Base-by-base conservation (phyloP, 208 protist genomes). In the Tritrichomonas foetus region DNA sequence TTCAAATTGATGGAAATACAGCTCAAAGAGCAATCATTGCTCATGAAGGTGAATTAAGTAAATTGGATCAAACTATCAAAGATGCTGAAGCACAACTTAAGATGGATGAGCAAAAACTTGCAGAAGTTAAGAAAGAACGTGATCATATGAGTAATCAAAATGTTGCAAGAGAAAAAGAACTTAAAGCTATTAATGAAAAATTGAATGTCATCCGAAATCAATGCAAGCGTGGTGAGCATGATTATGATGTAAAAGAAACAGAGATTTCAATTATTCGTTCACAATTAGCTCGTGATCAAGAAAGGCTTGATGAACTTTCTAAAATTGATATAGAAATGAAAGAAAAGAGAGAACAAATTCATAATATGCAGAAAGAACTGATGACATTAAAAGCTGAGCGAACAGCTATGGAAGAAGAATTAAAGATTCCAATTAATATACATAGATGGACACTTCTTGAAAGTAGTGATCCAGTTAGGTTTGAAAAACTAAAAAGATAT, bases 361-460 rank as follows among this genome's bases (percentile, higher is more conserved):
- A 89, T 47, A 55, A 53, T 3, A 16, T 57, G 5, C 78, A 89
- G n/a, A 89, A 89, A 57, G 78, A 89, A 50, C 30, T 89, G 16
- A 22, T 89, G 27, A 25, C 33, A n/a, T 30, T 89, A 5, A 89
- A 61, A 50, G 78, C 78, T 47, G 78, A 89, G 57, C 53, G 78
- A 57, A n/a, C 78, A 8, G 78, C 78, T 33, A 89, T 89, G 78
- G 78, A 89, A 57, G 78, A 89, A 53, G 78, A 89, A 39, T 50
- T 89, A 20, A 61, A 25, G 20, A 89, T 89, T 39, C 78, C 78
- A 39, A 89, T 89, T n/a, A 89, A 89, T 39, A 89, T 89, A 27
- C 78, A 89, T 50, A 53, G 47, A 53, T 89, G 78, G 78, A 89
- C 78, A 20, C 30, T 89, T 5, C 47, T 89, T 0, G 47, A 89